A percentile compares a stretch with the other conserved stretches of the same genome.
Evolutionary conservation across 1,284 basidiomycete genomes (phyloP).

Genomic region (Ustilago shanxiensis): DNA sequence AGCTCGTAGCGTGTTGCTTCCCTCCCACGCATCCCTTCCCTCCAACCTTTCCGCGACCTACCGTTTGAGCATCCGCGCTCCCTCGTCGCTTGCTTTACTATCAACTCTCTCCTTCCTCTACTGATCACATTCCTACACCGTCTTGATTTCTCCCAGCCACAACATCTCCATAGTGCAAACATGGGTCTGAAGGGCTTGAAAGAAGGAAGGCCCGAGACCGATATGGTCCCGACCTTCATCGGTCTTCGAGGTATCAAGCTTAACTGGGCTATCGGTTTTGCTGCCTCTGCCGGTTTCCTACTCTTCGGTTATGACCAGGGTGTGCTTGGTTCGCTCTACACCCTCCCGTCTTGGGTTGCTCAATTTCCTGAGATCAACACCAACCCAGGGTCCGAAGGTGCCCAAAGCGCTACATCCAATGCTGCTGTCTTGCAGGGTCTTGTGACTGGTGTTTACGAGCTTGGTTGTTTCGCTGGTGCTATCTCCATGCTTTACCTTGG

Average conservation of each 20-base stretch:
- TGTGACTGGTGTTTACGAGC: conserved; percentile 66
- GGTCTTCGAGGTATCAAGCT: conserved; percentile 57
- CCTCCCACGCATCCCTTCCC: no score
- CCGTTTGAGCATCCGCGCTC: not conserved
- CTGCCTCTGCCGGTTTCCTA: conserved; percentile 66
- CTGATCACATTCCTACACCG: not conserved
- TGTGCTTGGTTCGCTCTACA: conserved; percentile 67
- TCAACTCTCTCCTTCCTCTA: not conserved
- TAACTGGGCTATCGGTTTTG: conserved; percentile 61
- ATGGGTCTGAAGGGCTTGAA: conserved; percentile 44
- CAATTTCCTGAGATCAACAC: conserved; percentile 65
- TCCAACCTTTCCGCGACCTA: not conserved
- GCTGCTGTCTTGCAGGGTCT: conserved; percentile 60
- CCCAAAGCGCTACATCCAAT: conserved; percentile 27
- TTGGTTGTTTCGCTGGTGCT: conserved; percentile 65
- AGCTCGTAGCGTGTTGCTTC: not conserved
- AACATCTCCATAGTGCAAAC: not conserved
- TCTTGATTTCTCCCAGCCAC: not conserved
- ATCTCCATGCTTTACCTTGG: conserved; percentile 66
- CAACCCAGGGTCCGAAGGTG: not conserved
- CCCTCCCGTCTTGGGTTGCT: conserved; percentile 56
- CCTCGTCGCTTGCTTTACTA: not conserved
- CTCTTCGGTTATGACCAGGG: conserved; percentile 69
- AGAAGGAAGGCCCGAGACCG: conserved; percentile 45
- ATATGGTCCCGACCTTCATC: conserved; percentile 54